Base-by-base conservation (phyloP, 768 basidiomycete genomes). In the Chalciporus pseudorubinellus region DNA sequence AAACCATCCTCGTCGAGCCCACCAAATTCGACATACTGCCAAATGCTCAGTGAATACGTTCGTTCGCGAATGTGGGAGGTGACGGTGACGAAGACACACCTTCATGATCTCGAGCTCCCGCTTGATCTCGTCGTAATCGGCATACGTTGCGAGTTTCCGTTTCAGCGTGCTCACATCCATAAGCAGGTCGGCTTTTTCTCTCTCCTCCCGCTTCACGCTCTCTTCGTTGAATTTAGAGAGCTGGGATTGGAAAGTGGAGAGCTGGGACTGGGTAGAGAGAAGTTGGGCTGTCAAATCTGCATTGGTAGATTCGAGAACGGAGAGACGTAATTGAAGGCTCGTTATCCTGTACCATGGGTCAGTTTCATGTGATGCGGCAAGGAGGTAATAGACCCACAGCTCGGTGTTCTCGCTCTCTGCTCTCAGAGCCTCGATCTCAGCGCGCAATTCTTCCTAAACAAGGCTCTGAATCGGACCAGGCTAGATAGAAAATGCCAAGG, bases 41-140 rank as follows among this genome's bases (percentile, higher is more conserved):
- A 21, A 39, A 45, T 26, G 19, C 39, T 8, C 43, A 28, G 24
- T 20, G 28, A 40, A 43, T 41, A 14, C 8, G 12, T 31, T n/a
- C 16, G n/a, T 41, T 24, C 6, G 21, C 39, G 14, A 21, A 26
- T 43, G 24, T 14, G 11, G 26, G 10, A 21, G 28, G 6, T 2
- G 4, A 24, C 4, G n/a, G 22, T 8, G 12, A 10, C 9, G 12
- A 9, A 2, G 12, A 63, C 72, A 41, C 44, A 91, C 97, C 83
- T 99, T 98, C 92, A 98, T 91, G 57, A 99, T 98, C 64, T 94
- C 94, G 24, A 99, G 78, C 67, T 99, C 97, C 22, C 97, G 86
- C 74, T 98, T 98, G 64, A 98, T 84, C 72, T 98, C 95, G 62
- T 98, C 95, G 61, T 99, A 98, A 68, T 99, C 93, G 14, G 68